Evolutionary conservation across 1,284 basidiomycete genomes (phyloP).

Genomic region (Peniophora sp.): DNA sequence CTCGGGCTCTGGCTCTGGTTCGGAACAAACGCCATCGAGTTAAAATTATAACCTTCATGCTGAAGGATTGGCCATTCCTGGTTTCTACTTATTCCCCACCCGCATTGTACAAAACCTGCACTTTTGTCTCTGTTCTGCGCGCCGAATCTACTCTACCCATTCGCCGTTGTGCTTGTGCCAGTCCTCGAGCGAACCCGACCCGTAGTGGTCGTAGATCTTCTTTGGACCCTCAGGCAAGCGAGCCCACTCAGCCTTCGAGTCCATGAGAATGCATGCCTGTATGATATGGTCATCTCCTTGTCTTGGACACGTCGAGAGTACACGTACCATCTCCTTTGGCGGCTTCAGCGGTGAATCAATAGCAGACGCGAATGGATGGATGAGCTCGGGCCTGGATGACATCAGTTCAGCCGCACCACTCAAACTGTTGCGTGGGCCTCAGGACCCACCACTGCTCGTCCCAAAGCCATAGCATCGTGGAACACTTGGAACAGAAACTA

Average conservation of each 20-base stretch:
- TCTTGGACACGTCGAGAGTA: neutral
- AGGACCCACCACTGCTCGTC: conserved; percentile 37
- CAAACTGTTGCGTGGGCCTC: neutral
- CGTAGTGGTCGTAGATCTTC: conserved; percentile 33
- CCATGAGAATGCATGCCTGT: conserved; percentile 36
- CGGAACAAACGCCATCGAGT: too few relatives aligned
- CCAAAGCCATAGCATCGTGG: conserved; percentile 55
- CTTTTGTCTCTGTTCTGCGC: too few relatives aligned
- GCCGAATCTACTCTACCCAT: neutral
- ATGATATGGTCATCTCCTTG: neutral
- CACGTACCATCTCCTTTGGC: conserved; percentile 42
- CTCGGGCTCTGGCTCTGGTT: too few relatives aligned
- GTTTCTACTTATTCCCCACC: too few relatives aligned
- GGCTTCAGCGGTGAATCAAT: conserved; percentile 44
- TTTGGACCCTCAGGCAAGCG: conserved; percentile 51
- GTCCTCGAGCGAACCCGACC: conserved; percentile 35
- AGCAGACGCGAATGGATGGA: conserved; percentile 56
- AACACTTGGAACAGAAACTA: conserved; percentile 49
- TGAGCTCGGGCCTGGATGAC: conserved; percentile 40
- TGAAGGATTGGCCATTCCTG: too few relatives aligned
- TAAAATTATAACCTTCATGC: too few relatives aligned
- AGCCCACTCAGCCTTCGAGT: conserved; percentile 50
- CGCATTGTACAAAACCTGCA: too few relatives aligned
- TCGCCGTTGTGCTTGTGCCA: conserved; percentile 46
- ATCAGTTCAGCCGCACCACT: neutral